Percentiles rank a stretch among this genome's conserved stretches.
Conservation (phyloP, 2,329 filamentous ascomycete genomes). For the Camillea tinctor region DNA sequence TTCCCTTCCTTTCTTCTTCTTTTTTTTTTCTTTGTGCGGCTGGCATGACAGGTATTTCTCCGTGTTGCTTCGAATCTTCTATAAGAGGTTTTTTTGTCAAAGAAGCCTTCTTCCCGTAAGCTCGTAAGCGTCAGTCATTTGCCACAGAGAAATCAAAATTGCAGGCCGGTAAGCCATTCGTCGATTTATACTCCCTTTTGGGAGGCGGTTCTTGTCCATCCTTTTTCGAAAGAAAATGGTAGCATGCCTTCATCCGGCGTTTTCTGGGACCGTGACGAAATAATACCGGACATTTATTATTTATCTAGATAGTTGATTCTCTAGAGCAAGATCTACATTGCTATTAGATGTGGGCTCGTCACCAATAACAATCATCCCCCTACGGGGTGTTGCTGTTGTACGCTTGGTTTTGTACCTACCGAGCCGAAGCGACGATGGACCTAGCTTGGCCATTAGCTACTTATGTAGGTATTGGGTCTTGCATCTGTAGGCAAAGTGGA, state of each 20-base stretch:
- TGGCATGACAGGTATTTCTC: constrained; percentile 69
- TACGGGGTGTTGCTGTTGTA: no score
- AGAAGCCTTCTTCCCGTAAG: constrained; percentile 52
- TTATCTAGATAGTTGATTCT: not conserved
- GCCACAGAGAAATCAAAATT: constrained; percentile 76
- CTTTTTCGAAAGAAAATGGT: constrained; percentile 13
- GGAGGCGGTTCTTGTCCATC: constrained; percentile 22
- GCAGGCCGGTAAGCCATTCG: constrained; percentile 26
- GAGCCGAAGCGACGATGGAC: not conserved
- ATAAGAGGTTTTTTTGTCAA: constrained; percentile 39
- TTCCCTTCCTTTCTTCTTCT: constrained; percentile 37
- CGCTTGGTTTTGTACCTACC: not conserved
- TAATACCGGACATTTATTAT: not conserved
- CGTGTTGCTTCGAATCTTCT: constrained; percentile 72
- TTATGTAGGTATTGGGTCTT: no score
- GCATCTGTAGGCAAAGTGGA: not conserved
- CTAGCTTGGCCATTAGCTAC: not conserved
- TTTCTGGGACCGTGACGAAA: not conserved
- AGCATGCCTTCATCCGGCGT: not conserved
- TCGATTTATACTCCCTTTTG: constrained; percentile 16
- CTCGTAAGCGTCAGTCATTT: constrained; percentile 68
- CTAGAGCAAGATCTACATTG: not conserved
- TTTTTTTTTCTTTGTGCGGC: constrained; percentile 75
- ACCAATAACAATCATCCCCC: no score
- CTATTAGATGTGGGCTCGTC: no score